A percentile compares a stretch with the other conserved stretches of the same genome.
These are phyloP conservation scores for Candida jianshihensis DNA, from an alignment of 805 yeast genomes.

Conservation along the genomic window DNA sequence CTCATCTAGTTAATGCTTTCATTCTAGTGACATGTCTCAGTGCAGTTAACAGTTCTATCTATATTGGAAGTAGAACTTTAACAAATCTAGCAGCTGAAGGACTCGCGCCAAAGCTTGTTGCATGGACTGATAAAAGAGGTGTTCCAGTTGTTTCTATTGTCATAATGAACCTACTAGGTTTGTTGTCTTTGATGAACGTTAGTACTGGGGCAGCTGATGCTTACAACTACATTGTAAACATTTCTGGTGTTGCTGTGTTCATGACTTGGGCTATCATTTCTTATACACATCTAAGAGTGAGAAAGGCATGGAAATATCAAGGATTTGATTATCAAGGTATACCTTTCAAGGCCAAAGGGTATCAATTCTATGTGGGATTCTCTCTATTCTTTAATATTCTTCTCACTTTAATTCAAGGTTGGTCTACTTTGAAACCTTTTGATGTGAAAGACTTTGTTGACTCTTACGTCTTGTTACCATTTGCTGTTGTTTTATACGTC, in stretches of 20 bases:
- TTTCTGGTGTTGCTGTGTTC: constrained; percentile 69
- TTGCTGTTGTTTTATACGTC: constrained; percentile 39
- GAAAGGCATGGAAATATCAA: constrained; percentile 55
- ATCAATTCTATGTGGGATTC: constrained; percentile 34
- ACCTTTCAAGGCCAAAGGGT: constrained; percentile 63
- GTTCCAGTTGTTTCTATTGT: constrained; percentile 58
- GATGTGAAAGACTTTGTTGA: constrained; percentile 46
- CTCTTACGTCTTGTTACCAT: constrained; percentile 56
- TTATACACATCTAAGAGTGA: constrained; percentile 59
- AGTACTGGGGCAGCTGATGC: constrained; percentile 51
- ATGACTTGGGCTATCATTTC: constrained; percentile 67
- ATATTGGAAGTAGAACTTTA: constrained; percentile 62
- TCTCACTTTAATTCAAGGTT: constrained; percentile 41
- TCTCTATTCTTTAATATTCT: constrained; percentile 33
- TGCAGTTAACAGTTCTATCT: constrained; percentile 64
- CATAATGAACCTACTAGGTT: constrained; percentile 52
- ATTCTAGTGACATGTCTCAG: constrained; percentile 59
- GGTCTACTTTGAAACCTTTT: constrained; percentile 44
- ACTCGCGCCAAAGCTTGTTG: constrained; percentile 49
- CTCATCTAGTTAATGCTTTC: constrained; percentile 66
- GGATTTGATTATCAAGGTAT: constrained; percentile 57
- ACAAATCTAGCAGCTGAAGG: constrained; percentile 58
- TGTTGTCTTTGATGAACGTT: constrained; percentile 52
- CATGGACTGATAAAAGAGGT: constrained; percentile 47
- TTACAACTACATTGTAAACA: constrained; percentile 65